Percentiles rank a stretch among this genome's conserved stretches.
These are phyloP conservation scores for Leishmania tropica DNA, from an alignment of 208 protist species.

Conservation along the genomic window DNA sequence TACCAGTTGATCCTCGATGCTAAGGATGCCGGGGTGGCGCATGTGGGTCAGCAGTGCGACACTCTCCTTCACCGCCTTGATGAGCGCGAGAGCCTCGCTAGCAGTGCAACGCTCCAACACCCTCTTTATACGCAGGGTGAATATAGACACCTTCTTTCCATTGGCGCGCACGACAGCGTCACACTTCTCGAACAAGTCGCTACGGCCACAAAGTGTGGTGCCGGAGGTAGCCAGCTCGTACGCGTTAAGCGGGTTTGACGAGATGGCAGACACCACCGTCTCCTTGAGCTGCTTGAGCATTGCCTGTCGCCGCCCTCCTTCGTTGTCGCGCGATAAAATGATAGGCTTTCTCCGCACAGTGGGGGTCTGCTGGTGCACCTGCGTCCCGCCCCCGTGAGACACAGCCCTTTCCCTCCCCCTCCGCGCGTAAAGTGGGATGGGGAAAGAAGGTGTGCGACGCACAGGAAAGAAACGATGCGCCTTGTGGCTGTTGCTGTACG, in stretches of 20 bases:
- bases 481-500: background rate
- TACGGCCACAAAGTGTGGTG: constrained; percentile 34
- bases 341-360: background rate
- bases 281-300: constrained; percentile 54
- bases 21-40: constrained; percentile 45
- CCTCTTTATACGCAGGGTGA: constrained; percentile 39
- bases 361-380: background rate
- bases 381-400: background rate
- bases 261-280: constrained; percentile 39
- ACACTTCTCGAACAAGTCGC: constrained; percentile 40
- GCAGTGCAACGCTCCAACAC: constrained; percentile 32
- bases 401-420: background rate
- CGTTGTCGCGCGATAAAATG: background rate
- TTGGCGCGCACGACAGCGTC: constrained; percentile 42
- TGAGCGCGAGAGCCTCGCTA: constrained; percentile 28
- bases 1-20: constrained; percentile 42
- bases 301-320: too few relatives aligned
- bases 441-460: background rate
- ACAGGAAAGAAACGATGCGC: background rate
- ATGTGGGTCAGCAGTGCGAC: constrained; percentile 41
- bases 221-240: constrained; percentile 34
- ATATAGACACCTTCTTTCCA: constrained; percentile 49
- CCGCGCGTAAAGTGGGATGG: background rate
- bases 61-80: constrained; percentile 35
- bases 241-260: constrained; percentile 36